Evolutionary conservation across 305 asterid species (phyloP).

Genomic region (Fraxinus platypoda): DNA sequence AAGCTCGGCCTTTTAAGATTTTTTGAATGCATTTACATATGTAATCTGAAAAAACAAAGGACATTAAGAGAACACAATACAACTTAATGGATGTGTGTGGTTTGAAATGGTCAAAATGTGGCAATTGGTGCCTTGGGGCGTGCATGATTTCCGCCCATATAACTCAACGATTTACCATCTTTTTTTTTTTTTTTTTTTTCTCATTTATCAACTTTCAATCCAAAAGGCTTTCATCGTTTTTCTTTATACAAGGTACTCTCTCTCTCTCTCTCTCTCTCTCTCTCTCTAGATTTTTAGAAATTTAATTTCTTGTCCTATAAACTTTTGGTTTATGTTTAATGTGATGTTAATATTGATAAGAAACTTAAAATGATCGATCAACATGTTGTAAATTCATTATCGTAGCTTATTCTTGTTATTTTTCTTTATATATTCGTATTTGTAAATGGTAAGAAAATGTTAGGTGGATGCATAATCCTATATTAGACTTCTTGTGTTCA

Average conservation of each 20-base stretch:
- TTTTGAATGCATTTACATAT: too few species aligned
- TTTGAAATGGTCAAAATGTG: background rate
- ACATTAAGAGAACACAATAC: background rate
- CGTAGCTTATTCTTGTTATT: background rate
- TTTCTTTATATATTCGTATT: background rate
- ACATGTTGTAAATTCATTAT: background rate
- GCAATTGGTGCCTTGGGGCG: slow-evolving; percentile 34
- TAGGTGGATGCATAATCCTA: background rate
- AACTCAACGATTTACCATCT: slow-evolving; percentile 17
- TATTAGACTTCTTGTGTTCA: background rate
- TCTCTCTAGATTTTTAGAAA: background rate
- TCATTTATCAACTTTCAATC: slow-evolving; percentile 20
- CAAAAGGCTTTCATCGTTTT: slow-evolving; percentile 18
- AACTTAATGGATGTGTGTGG: background rate
- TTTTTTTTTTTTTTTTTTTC: background rate
- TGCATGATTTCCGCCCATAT: slow-evolving; percentile 45
- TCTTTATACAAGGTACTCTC: slow-evolving; percentile 27
- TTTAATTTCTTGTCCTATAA: background rate
- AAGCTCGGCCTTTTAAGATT: background rate
- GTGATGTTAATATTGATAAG: background rate
- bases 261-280: background rate
- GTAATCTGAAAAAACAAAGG: background rate
- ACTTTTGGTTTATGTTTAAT: background rate
- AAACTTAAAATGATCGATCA: background rate
- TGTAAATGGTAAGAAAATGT: background rate